Conservation (phyloP, 2,329 filamentous ascomycete species). For the Pseudopithomyces maydicus region DNA sequence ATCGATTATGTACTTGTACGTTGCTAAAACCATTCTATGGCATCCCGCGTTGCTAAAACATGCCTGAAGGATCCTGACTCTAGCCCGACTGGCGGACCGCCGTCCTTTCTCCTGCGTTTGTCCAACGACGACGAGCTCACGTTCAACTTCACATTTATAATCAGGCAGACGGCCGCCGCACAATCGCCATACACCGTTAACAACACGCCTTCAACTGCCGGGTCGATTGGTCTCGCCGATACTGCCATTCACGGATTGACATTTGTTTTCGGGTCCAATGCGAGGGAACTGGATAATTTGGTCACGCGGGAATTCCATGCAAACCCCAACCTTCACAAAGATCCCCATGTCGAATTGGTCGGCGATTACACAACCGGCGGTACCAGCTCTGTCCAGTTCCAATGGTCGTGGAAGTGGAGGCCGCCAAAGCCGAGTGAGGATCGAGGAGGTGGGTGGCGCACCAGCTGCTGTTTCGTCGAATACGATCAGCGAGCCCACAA, state of each 20-base stretch:
- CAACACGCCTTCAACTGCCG: slow-evolving; percentile 54
- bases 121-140: slow-evolving; percentile 89
- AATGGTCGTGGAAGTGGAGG: slow-evolving; percentile 97
- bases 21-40: slow-evolving; percentile 1
- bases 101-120: slow-evolving; percentile 84
- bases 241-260: slow-evolving; percentile 87
- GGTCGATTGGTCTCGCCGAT: slow-evolving; percentile 55
- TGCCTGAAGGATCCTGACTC: slow-evolving; percentile 74
- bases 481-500: slow-evolving; percentile 93
- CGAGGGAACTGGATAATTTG: slow-evolving; percentile 87
- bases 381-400: slow-evolving; percentile 82
- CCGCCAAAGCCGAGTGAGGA: slow-evolving; percentile 84
- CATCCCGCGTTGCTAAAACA: slow-evolving; percentile 14
- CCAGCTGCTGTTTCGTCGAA: slow-evolving; percentile 95
- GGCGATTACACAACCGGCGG: slow-evolving; percentile 87
- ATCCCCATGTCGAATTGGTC: slow-evolving; percentile 92
- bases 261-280: slow-evolving; percentile 85
- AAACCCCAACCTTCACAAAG: slow-evolving; percentile 96
- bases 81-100: slow-evolving; percentile 48
- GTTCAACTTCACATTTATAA: slow-evolving; percentile 90
- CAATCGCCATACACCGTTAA: slow-evolving; percentile 46
- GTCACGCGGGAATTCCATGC: slow-evolving; percentile 95
- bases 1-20: slow-evolving; percentile 91
- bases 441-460: slow-evolving; percentile 89
- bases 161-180: slow-evolving; percentile 60